phyloP scores from a whole-genome alignment of 768 basidiomycete species.

The Amanita fuliginea region DNA sequence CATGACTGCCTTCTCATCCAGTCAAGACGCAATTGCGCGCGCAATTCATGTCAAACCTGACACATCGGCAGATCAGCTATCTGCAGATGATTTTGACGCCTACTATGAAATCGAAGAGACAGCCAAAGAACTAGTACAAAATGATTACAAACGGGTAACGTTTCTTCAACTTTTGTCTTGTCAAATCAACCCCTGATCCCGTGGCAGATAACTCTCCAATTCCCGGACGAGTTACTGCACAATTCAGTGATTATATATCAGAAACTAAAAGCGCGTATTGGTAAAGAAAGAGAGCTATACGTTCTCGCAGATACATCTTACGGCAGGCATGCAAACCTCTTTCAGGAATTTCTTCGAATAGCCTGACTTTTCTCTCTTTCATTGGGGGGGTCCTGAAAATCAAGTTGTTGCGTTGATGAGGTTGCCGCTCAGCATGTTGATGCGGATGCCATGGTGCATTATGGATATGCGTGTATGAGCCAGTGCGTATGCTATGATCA shows the following conservation, averaged over 20 bases:
- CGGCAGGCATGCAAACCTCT: conserved; percentile 52
- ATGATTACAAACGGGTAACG: conserved; percentile 65
- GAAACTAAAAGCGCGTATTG: conserved; percentile 41
- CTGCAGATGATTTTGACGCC: conserved; percentile 35
- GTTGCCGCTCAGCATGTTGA: conserved; percentile 91
- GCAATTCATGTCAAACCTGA: conserved; percentile 36
- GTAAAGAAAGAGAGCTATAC: conserved; percentile 51
- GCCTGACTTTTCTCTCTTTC: not conserved
- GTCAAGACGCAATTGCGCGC: conserved; percentile 53
- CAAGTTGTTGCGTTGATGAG: conserved; percentile 93
- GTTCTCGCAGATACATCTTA: conserved; percentile 98
- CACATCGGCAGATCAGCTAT: conserved; percentile 20
- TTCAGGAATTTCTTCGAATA: not conserved
- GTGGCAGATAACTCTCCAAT: conserved; percentile 79
- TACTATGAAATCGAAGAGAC: conserved; percentile 74
- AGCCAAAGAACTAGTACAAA: conserved; percentile 42
- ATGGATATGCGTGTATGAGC: conserved; percentile 93
- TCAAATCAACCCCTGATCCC: not conserved
- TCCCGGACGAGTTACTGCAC: conserved; percentile 86
- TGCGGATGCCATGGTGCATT: conserved; percentile 87
- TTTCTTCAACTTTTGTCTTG: not conserved
- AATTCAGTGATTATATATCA: conserved; percentile 81
- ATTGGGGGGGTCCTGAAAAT: not conserved
- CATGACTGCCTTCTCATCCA: conserved; percentile 36
- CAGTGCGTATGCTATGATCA: conserved; percentile 40